Base-by-base conservation (phyloP, 371 early-diverging fungal species). In the Mortierella sp. region DNA sequence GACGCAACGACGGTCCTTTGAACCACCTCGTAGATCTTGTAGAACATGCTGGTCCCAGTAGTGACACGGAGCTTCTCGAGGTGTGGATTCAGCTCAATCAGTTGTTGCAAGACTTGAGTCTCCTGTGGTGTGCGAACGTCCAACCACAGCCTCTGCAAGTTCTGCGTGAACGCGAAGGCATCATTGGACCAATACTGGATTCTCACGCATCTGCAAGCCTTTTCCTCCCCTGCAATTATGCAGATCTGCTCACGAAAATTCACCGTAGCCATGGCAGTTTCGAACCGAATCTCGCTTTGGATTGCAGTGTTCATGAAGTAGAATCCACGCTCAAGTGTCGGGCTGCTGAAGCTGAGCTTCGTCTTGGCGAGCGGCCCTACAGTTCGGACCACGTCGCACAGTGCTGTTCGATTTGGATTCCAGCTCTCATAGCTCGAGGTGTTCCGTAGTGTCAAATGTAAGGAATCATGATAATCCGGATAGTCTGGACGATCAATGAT, bases 111-210 rank as follows among this genome's bases (percentile, higher is more conserved):
- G 2, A 30, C 53, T 24, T 34, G 39, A 23, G 54, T 52, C 13
- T 61, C 62, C 10, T 45, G 62, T 2, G 52, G 54, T 13, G 45
- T 61, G 10, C 54, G 54, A 7, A 61, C 62, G n/a, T 61, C 62
- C 45, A 61, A n/a, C 62, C 62, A 61, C 9, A 61, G 62, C 23
- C 54, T n/a, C 14, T 61, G 54, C 26, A 61, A 52, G 42, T 61
- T 61, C 21, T 61, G 52, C 34, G 62, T 46, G 38, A 61, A 61
- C n/a, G 30, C 23, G 6, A 61, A 46, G 10, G 45, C 30, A 43
- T 46, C 53, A 8, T 50, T 54, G 23, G 62, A 28, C 62, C 62
- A 61, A 5, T 46, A 53, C 23, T 53, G 62, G 27, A 61, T 52
- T 18, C 62, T 52, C 53, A 61, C 53, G 10, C 54, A 61, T 23